phyloP scores from a whole-genome alignment of 2,329 filamentous ascomycete species.

The Hymenoscyphus infarciens region DNA sequence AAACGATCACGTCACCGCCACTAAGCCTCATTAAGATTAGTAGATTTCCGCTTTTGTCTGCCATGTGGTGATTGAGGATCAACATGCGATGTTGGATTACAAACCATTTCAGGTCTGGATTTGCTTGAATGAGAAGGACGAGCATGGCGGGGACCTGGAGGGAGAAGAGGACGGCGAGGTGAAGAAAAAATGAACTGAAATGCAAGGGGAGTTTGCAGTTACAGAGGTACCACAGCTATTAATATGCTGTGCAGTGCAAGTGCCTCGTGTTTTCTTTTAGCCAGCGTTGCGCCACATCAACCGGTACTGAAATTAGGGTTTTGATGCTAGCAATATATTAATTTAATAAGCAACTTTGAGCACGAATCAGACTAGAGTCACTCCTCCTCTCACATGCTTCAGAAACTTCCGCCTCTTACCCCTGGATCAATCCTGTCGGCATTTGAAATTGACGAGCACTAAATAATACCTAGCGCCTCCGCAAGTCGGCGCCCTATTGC shows the following conservation, averaged over 20 bases:
- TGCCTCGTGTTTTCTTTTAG: neutral
- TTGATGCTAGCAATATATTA: too few relatives aligned
- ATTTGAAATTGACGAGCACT: too few relatives aligned
- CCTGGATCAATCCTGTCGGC: too few relatives aligned
- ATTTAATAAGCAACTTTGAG: too few relatives aligned
- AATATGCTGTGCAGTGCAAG: neutral
- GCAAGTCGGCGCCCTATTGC: too few relatives aligned
- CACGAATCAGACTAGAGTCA: too few relatives aligned
- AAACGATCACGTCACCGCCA: neutral
- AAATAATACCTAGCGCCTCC: too few relatives aligned
- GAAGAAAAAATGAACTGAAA: neutral
- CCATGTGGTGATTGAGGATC: neutral
- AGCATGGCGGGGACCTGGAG: neutral
- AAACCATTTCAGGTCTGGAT: neutral
- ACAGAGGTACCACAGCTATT: neutral
- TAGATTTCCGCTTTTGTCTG: neutral
- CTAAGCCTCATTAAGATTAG: neutral
- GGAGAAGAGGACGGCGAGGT: neutral
- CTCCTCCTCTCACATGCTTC: too few relatives aligned
- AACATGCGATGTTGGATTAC: neutral
- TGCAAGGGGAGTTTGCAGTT: neutral
- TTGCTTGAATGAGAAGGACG: neutral
- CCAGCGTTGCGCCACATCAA: neutral
- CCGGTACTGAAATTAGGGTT: too few relatives aligned
- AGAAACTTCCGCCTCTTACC: too few relatives aligned